Base-by-base conservation (phyloP, 352 stramenopile genomes). In the Elongisporangium undulatum region DNA sequence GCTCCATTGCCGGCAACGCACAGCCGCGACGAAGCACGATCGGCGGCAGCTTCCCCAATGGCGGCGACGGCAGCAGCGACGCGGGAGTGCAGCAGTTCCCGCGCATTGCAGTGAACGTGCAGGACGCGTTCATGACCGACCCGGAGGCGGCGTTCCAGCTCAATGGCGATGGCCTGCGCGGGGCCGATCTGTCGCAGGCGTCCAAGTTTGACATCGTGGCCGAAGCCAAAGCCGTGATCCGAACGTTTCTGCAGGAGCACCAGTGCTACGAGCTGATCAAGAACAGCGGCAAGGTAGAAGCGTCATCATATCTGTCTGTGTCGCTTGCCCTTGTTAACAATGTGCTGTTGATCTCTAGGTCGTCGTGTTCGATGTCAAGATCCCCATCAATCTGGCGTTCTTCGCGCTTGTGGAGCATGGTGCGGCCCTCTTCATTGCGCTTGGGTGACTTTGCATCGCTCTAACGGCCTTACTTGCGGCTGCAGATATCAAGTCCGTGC, bases 381-480 rank as follows among this genome's bases (percentile, higher is more conserved):
- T 99, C 76, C 96, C 97, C 19, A 98, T 99, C 66, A 98, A 99
- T 66, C 76, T 99, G 41, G 97, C 97, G 29, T 99, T 99, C 84
- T 99, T 99, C 74, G 97, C 97, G 15, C 81, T 99, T 34, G 95
- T 99, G n/a, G 97, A 99, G 73, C 97, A 99, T 80, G 96, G 95
- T 98, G 69, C 21, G 83, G 62, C 16, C 21, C 53, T 51, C 48
- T 49, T 8, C 5, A 17, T 53, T 26, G 26, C 56, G 29, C 51
- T 39, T 53, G 4, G 7, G 24, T 48, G 17, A 38, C 41, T 67
- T 8, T 34, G 17, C 55, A 57, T 52, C 23, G 23, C 19, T 56
- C n/a, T 41, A 34, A 34, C 26, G 29, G 13, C 29, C 29, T 51
- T 56, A 2, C 13, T 51, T 74, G 29, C 17, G 69, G 65, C 39